phyloP scores from a whole-genome alignment of 2,329 filamentous ascomycete genomes.

The Talaromyces sp. region DNA sequence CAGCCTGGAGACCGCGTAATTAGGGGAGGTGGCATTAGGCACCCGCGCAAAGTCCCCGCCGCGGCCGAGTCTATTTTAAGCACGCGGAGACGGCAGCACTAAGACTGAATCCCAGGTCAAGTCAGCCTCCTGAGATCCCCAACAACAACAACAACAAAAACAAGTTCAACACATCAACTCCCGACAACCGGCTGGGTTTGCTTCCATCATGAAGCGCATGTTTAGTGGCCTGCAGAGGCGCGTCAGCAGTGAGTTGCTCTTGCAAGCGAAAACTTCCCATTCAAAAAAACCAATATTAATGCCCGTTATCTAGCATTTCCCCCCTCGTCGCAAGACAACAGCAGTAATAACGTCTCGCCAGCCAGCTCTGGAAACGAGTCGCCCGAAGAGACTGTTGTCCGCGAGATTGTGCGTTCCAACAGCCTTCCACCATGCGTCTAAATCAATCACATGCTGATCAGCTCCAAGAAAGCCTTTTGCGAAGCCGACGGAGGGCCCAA shows the following conservation, averaged over 20 bases:
- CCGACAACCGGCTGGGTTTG: neutral
- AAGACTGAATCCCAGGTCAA: neutral
- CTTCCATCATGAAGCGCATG: constrained; percentile 10
- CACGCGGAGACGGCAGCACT: neutral
- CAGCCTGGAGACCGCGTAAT: neutral
- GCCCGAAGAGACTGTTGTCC: constrained; percentile 34
- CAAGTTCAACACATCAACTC: neutral
- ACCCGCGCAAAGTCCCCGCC: neutral
- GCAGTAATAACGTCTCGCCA: constrained; percentile 3
- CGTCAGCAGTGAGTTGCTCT: constrained; percentile 1
- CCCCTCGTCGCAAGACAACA: constrained; percentile 10
- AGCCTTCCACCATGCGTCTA: neutral
- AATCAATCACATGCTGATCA: neutral
- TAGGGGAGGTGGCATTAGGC: neutral
- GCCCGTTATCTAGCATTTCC: neutral
- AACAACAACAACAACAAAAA: neutral
- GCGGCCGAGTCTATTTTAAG: neutral
- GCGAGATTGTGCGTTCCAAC: constrained; percentile 32
- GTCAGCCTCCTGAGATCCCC: neutral
- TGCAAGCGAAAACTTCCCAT: neutral
- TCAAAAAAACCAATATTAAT: neutral
- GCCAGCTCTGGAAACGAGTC: constrained; percentile 20
- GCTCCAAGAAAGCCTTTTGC: constrained; percentile 67
- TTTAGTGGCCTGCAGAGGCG: constrained; percentile 11
- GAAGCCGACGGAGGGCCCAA: constrained; percentile 60